phyloP scores from a whole-genome alignment of 768 basidiomycete genomes.

The Suillus bovinus region DNA sequence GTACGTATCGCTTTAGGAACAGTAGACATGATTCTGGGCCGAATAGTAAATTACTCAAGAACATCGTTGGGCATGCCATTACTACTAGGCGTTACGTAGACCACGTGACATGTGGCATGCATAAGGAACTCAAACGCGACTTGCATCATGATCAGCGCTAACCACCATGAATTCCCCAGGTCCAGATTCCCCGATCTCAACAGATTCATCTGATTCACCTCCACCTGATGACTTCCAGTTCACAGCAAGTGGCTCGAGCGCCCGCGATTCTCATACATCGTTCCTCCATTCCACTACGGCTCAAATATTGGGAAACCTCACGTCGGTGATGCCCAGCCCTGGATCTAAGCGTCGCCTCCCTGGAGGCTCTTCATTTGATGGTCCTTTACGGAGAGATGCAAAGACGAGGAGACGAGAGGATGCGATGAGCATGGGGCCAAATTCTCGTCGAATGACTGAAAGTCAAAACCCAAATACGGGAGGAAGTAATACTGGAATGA shows the following conservation, averaged over 20 bases:
- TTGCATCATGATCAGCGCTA: not conserved
- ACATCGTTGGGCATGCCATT: no score
- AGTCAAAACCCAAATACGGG: constrained; percentile 18
- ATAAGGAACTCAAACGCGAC: no score
- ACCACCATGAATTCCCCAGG: constrained; percentile 37
- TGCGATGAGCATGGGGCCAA: constrained; percentile 23
- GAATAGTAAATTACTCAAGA: no score
- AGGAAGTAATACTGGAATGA: constrained; percentile 12
- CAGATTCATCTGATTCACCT: constrained; percentile 39
- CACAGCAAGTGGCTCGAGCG: constrained; percentile 5
- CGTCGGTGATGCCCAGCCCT: constrained; percentile 23
- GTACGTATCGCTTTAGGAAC: constrained; percentile 22
- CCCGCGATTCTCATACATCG: constrained; percentile 31
- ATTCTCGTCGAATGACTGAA: constrained; percentile 27
- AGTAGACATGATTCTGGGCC: constrained; percentile 21
- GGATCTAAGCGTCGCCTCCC: constrained; percentile 54
- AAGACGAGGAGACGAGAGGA: constrained; percentile 54
- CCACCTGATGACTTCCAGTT: constrained; percentile 37
- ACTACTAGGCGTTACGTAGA: no score
- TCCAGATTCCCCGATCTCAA: constrained; percentile 37
- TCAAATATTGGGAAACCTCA: constrained; percentile 19
- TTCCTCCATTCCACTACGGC: constrained; percentile 18
- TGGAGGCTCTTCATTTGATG: constrained; percentile 43
- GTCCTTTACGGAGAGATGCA: constrained; percentile 45
- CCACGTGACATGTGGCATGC: constrained; percentile 7